These are phyloP conservation scores for Phialophora macrospora DNA, from an alignment of 2,329 filamentous ascomycete species.

Conservation along the genomic window DNA sequence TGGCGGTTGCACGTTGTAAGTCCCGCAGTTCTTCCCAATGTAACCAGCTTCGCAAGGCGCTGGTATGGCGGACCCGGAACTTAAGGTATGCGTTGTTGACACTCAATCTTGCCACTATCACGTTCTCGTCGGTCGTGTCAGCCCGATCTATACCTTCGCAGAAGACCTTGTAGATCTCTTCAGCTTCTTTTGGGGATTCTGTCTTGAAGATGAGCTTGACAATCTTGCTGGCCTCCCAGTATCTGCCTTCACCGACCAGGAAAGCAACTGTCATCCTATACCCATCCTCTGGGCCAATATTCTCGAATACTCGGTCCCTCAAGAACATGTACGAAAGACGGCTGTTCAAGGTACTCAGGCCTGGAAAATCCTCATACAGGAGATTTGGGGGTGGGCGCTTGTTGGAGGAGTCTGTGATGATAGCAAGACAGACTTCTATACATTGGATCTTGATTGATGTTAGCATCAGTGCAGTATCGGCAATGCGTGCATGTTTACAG, in stretches of 20 bases:
- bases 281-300: no score
- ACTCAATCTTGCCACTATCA: neutral
- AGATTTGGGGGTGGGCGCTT: no score
- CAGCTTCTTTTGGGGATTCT: neutral
- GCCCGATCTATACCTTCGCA: neutral
- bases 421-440: neutral
- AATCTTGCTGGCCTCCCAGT: neutral
- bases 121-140: neutral
- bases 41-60: neutral
- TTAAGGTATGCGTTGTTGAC: conserved; percentile 3
- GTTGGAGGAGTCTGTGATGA: no score
- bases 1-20: neutral
- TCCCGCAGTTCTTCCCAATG: neutral
- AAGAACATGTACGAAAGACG: neutral
- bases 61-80: neutral
- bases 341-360: neutral
- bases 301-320: no score
- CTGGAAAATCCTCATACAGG: no score
- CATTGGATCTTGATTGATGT: neutral
- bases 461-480: no score
- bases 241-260: neutral
- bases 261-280: neutral
- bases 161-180: neutral
- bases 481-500: no score
- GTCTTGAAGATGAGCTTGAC: neutral